Evolutionary conservation across 2,329 filamentous ascomycete genomes (phyloP).

Genomic region (Huntiella decipiens): DNA sequence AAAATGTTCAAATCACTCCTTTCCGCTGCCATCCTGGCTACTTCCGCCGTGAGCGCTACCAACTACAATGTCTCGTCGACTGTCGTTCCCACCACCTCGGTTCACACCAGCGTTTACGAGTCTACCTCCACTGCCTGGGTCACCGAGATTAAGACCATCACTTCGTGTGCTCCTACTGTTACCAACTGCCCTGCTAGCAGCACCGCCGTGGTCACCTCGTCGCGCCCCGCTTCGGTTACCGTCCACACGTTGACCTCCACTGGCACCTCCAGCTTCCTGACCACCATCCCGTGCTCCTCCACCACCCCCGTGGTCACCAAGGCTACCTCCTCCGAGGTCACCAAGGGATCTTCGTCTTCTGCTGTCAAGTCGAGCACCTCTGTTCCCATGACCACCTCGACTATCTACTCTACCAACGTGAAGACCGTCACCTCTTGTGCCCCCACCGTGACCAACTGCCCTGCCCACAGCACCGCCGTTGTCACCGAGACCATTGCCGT

Average conservation of each 20-base stretch:
- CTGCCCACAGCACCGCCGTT: slow-evolving; percentile 18
- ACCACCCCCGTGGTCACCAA: background rate
- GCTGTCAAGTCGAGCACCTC: background rate
- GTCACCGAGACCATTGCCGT: slow-evolving; percentile 19
- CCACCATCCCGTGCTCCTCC: background rate
- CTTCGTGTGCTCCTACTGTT: slow-evolving; percentile 30
- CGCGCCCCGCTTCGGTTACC: slow-evolving; percentile 24
- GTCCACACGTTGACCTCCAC: slow-evolving; percentile 19
- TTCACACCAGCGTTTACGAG: background rate
- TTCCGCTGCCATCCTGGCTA: background rate
- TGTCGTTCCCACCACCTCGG: background rate
- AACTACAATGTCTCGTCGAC: background rate
- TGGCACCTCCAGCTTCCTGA: background rate
- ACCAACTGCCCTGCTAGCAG: slow-evolving; percentile 21
- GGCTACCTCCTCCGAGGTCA: too few species aligned
- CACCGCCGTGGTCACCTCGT: slow-evolving; percentile 21
- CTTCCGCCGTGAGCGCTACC: background rate
- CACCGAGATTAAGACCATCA: slow-evolving; percentile 32
- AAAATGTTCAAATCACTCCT: background rate
- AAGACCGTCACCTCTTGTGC: slow-evolving; percentile 37
- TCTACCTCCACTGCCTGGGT: slow-evolving; percentile 23
- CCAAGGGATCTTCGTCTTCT: too few species aligned
- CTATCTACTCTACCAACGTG: slow-evolving; percentile 22
- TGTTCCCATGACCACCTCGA: slow-evolving; percentile 13
- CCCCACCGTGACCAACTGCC: slow-evolving; percentile 23